Base-by-base conservation (phyloP, 257 asterid genomes). In the Plantago major region DNA sequence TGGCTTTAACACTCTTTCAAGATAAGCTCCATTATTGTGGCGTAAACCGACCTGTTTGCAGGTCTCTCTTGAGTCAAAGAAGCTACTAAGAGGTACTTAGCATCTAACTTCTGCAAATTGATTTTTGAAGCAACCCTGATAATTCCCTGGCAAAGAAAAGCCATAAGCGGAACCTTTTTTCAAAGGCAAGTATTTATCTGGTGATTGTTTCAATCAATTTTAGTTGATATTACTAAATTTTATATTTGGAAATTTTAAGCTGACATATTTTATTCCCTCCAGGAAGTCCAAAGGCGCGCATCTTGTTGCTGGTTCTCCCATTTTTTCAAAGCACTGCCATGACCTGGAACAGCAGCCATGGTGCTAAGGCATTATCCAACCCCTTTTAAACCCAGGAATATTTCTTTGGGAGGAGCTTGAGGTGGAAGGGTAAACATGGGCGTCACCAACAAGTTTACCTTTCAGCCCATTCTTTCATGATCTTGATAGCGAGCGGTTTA, bases 331-430 rank as follows among this genome's bases (percentile, higher is more conserved):
- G 84, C 46, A 58, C 76, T 63, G 75, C 77, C n/a, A n/a, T 74
- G 83, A 74, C 40, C 49, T 65, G 60, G 86, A 74, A 72, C 99
- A 92, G n/a, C 68, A 79, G 84, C 65, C 81, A 89, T 55, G 99
- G 99, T 73, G 99, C 97, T 26, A 92, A 79, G 79, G 95, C 99
- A 52, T 68, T 92, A 58, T 83, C 99, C 72, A n/a, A n/a, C 89
- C 99, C 65, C 89, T 92, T 75, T 82, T 84, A 58, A 84, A 92
- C 71, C 82, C 96, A 38, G 99, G n/a, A n/a, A 92, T 79, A 73
- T 83, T 60, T 92, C 68, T n/a, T n/a, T 92, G 97, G 99, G 99
- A 92, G 84, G 99, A 92, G 74, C 97, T 92, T 42, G 95, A 79
- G n/a, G 79, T 92, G 99, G 99, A 92, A 73, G 70, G 99, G 97